Conservation (phyloP, 164 flowering plant genomes). For the Vitis riparia region DNA sequence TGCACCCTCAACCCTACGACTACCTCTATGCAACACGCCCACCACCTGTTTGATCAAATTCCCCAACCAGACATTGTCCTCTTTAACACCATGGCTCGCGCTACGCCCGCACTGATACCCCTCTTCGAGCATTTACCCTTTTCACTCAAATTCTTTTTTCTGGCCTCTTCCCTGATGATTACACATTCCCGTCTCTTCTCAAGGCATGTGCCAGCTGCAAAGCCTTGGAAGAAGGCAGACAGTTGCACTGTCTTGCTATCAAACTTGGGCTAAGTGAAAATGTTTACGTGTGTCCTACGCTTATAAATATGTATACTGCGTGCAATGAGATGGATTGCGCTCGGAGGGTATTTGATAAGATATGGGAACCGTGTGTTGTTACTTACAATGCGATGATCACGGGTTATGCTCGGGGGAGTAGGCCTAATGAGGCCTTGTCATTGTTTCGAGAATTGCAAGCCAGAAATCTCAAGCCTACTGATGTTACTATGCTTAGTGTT, state of each 20-base stretch:
- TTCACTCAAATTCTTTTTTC: constrained; percentile 27
- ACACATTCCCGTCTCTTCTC: constrained; percentile 62
- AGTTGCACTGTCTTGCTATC: constrained; percentile 50
- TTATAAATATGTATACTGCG: constrained; percentile 60
- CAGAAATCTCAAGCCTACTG: constrained; percentile 43
- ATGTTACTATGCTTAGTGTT: constrained; percentile 65
- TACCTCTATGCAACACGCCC: constrained; percentile 51
- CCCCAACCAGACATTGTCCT: constrained; percentile 50
- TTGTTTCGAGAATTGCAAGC: constrained; percentile 64
- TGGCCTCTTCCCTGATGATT: constrained; percentile 53
- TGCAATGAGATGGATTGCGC: constrained; percentile 47
- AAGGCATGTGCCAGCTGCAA: constrained; percentile 57
- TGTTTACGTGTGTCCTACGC: constrained; percentile 48
- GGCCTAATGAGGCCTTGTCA: constrained; percentile 62
- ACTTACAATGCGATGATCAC: constrained; percentile 59
- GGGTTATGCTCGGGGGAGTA: constrained; percentile 50
- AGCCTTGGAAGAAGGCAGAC: constrained; percentile 60
- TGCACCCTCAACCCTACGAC: constrained; percentile 36
- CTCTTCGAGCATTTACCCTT: constrained; percentile 39
- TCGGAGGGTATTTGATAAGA: constrained; percentile 47
- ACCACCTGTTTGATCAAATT: constrained; percentile 52
- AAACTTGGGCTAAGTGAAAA: constrained; percentile 46
- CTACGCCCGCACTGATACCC: constrained; percentile 47
- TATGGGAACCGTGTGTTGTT: constrained; percentile 51
- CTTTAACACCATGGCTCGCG: constrained; percentile 63